A percentile compares a stretch with the other conserved stretches of the same genome.
These are phyloP conservation scores for Secale cereale DNA, from an alignment of 176 grass and related monocot species.

Conservation along the genomic window DNA sequence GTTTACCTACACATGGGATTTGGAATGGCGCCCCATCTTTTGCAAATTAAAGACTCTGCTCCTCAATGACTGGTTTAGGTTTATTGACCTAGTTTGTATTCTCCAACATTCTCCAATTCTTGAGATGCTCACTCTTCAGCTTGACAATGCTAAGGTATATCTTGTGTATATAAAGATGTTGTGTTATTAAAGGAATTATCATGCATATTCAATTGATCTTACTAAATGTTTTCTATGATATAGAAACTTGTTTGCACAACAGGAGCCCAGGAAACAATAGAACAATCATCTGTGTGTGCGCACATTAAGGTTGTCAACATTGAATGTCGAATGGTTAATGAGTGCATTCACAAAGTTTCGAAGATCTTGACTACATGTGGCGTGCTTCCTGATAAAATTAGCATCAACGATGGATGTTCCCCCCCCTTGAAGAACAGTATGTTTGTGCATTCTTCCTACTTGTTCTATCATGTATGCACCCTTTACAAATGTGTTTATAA, in stretches of 20 bases:
- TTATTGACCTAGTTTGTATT: no score
- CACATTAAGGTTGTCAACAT: not conserved
- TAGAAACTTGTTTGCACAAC: not conserved
- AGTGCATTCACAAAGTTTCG: not conserved
- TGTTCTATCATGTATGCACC: not conserved
- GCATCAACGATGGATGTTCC: not conserved
- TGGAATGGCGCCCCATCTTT: no score
- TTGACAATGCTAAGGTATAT: no score
- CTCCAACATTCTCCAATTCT: no score
- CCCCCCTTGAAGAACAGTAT: not conserved
- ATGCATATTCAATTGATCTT: not conserved
- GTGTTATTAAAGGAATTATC: not conserved
- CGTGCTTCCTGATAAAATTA: not conserved
- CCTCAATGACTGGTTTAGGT: no score
- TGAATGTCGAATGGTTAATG: not conserved
- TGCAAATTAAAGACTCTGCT: no score
- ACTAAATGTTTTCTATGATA: not conserved
- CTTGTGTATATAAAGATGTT: no score
- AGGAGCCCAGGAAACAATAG: not conserved
- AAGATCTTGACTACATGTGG: not conserved
- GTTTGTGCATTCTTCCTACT: not conserved
- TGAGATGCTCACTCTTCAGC: no score
- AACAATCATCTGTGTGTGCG: not conserved
- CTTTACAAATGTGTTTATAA: no score
- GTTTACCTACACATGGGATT: no score